A percentile compares a stretch with the other conserved stretches of the same genome.
phyloP scores from a whole-genome alignment of 2,329 filamentous ascomycete species.

The Diaporthe sp. region DNA sequence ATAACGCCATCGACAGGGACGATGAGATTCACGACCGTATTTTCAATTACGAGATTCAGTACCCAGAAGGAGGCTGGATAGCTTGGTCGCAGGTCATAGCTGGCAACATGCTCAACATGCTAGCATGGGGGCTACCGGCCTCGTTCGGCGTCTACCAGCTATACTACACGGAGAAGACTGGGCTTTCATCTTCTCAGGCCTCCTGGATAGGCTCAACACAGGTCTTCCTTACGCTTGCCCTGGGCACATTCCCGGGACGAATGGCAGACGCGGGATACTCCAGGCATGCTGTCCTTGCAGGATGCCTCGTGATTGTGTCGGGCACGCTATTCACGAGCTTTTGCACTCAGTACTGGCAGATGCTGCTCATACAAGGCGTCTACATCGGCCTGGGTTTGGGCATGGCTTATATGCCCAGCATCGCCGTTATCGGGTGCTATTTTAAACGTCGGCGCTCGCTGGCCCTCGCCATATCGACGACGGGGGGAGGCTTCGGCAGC shows the following conservation, averaged over 20 bases:
- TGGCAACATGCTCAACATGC: conserved; percentile 59
- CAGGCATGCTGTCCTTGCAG: conserved; percentile 54
- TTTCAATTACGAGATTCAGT: not conserved
- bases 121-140: conserved; percentile 64
- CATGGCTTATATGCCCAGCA: conserved; percentile 66
- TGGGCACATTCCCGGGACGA: conserved; percentile 62
- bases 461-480: conserved; percentile 70
- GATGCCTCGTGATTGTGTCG: conserved; percentile 57
- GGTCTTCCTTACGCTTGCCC: conserved; percentile 62
- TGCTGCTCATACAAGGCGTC: conserved; percentile 66
- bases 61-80: not conserved
- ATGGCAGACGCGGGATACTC: conserved; percentile 64
- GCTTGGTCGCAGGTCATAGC: conserved; percentile 52
- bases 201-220: conserved; percentile 66
- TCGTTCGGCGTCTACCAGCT: conserved; percentile 64
- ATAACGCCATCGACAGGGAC: not conserved
- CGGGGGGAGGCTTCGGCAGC: conserved; percentile 72
- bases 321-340: conserved; percentile 64
- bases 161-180: conserved; percentile 54
- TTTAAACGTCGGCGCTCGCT: conserved; percentile 69
- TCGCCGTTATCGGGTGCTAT: conserved; percentile 69
- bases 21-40: not conserved
- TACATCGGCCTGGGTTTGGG: conserved; percentile 67
- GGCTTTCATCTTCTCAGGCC: conserved; percentile 51
- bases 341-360: conserved; percentile 62